Percentiles rank a stretch among this genome's conserved stretches.
Conservation (phyloP, 768 basidiomycete species). For the Cystobasidiopsis lactophilus region DNA sequence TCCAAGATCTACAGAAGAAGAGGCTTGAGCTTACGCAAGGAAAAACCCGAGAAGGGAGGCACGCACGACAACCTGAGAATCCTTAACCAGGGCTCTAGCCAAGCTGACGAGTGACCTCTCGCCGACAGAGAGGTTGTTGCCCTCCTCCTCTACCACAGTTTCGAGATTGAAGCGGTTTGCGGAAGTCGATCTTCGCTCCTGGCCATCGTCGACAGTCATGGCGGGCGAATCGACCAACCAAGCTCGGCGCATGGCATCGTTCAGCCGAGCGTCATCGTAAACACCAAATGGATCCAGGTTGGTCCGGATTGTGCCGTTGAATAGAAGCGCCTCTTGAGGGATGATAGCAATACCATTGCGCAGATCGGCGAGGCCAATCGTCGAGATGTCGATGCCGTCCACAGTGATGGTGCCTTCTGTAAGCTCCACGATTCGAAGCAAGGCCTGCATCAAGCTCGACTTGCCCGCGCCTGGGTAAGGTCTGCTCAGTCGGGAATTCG, state of each 20-base stretch:
- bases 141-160: conserved; percentile 64
- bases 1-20: not conserved
- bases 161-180: conserved; percentile 53
- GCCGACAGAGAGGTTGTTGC: conserved; percentile 26
- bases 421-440: conserved; percentile 42
- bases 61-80: conserved; percentile 59
- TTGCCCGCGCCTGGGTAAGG: conserved; percentile 8
- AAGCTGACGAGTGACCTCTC: conserved; percentile 66
- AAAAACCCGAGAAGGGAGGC: conserved; percentile 63
- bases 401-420: conserved; percentile 49
- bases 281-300: conserved; percentile 77
- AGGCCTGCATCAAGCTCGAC: conserved; percentile 3
- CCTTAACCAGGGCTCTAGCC: conserved; percentile 70
- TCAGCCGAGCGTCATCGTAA: conserved; percentile 56
- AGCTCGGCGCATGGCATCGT: conserved; percentile 69
- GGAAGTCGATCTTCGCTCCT: conserved; percentile 23
- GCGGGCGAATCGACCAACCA: conserved; percentile 44
- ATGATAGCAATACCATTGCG: conserved; percentile 19
- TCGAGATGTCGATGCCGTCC: conserved; percentile 65
- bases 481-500: not conserved
- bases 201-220: conserved; percentile 8
- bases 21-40: conserved; percentile 40
- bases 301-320: conserved; percentile 34
- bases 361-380: conserved; percentile 40
- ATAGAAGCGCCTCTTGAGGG: conserved; percentile 21